Percentiles rank a stretch among this genome's conserved stretches.
These are phyloP conservation scores for Botrytis pseudocinerea DNA, from an alignment of 2,329 filamentous ascomycete species.

Conservation along the genomic window DNA sequence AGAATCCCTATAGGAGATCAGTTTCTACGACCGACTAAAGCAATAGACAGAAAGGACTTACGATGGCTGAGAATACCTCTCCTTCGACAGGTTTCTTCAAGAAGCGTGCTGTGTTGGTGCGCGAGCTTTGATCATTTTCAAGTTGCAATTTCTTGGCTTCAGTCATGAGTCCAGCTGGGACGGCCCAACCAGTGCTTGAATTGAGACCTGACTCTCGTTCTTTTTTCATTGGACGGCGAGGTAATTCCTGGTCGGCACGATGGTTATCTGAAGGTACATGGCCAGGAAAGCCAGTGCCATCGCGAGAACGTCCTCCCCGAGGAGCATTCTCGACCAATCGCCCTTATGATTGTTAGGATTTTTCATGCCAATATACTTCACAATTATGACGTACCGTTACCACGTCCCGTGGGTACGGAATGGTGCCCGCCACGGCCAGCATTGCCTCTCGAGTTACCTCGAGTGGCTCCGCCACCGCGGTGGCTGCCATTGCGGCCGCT, in stretches of 20 bases:
- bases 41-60: not conserved
- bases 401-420: not conserved
- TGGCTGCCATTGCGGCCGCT: not conserved
- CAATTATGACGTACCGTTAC: constrained; percentile 1
- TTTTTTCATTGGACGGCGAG: not conserved
- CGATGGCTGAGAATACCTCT: constrained; percentile 9
- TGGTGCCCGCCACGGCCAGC: not conserved
- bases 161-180: constrained; percentile 7
- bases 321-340: constrained; percentile 3
- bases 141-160: not conserved
- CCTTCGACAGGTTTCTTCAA: not conserved
- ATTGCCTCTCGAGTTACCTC: constrained; percentile 6
- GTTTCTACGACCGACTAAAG: not conserved
- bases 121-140: not conserved
- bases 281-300: not conserved
- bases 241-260: not conserved
- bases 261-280: not conserved
- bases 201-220: not conserved
- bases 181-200: constrained; percentile 14
- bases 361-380: not conserved
- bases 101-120: not conserved
- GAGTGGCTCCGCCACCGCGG: constrained; percentile 2
- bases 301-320: constrained; percentile 10
- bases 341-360: not conserved
- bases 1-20: constrained; percentile 28